Evolutionary conservation across 2,329 filamentous ascomycete genomes (phyloP).

Genomic region (Diplocarpon mali): DNA sequence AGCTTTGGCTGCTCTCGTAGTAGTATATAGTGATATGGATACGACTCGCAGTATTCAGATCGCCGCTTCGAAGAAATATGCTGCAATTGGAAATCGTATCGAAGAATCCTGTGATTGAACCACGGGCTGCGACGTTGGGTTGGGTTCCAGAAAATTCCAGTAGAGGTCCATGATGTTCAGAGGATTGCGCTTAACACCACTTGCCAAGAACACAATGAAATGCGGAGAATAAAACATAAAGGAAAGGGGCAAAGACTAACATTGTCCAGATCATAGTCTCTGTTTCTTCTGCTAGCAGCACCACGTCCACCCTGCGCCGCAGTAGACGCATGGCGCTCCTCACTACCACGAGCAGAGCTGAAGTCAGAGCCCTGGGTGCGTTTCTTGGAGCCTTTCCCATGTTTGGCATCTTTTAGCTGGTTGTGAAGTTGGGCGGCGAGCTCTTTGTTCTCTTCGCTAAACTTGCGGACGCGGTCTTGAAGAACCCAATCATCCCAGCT

Average conservation of each 20-base stretch:
- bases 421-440: slow-evolving; percentile 64
- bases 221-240: slow-evolving; percentile 13
- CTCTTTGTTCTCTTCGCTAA: slow-evolving; percentile 89
- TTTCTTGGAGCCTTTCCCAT: slow-evolving; percentile 2
- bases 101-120: no score
- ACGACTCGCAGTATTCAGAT: no score
- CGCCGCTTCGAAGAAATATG: not conserved
- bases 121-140: no score
- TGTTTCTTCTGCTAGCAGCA: slow-evolving; percentile 51
- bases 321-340: slow-evolving; percentile 58
- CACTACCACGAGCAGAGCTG: slow-evolving; percentile 60
- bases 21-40: no score
- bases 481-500: slow-evolving; percentile 98
- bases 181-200: not conserved
- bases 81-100: not conserved
- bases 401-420: slow-evolving; percentile 43
- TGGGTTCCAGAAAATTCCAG: no score
- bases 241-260: slow-evolving; percentile 38
- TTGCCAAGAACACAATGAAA: not conserved
- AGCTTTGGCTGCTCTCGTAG: no score
- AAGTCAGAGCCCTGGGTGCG: slow-evolving; percentile 42
- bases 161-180: no score
- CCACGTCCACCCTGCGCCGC: slow-evolving; percentile 53
- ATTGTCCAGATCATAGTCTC: slow-evolving; percentile 75
- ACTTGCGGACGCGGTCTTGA: slow-evolving; percentile 85